Evolutionary conservation across 495 filamentous ascomycete genomes (phyloP), one percentile per base, ranked within the genome.

Genomic region (Penicillium steckii): DNA sequence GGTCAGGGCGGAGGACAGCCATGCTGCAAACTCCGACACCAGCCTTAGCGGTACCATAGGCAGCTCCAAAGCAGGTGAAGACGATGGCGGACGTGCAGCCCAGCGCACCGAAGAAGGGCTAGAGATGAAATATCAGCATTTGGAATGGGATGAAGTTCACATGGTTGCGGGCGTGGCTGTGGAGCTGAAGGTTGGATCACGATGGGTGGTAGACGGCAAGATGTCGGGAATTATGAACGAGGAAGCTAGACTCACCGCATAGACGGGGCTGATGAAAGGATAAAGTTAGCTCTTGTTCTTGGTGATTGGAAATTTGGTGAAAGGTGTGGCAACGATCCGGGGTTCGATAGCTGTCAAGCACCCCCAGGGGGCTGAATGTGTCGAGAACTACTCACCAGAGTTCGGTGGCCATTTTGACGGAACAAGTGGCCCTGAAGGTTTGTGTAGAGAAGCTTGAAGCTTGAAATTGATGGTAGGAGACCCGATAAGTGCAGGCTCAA

Each of bases 51-150:
- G 94, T 99, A 71, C 94, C 93, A 78, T 98, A 98, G 65, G 93
- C 91, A 62, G 93, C 93, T 65, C 93, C 93, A 62, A 98, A 90
- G 82, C 93, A 98, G 70, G 93, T 97, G 82, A 98, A 98, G 64
- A 97, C 90, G 71, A 98, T 97, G 71, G 94, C 89, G 57, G 90
- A 90, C 50, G 92, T 95, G 81, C 94, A 99, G 70, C 94, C 94
- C 87, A 99, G 95, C 72, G 91, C 91, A 79, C 95, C 93, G 72
- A 99, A 99, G 80, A 99, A 99, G 71, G 94, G 94, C 94, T 95
- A 67, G 52, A 68, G 44, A 27, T 17, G 17, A 21, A 26, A 49
- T 40, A 52, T 69, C 53, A 73, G 66, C 59, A 50, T 68, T 61
- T 43, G 40, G 41, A 60, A 44, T 40, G 15, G 52, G 33, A 37